Base-by-base conservation (phyloP, 352 stramenopile genomes). In the Phytophthora hibernalis region DNA sequence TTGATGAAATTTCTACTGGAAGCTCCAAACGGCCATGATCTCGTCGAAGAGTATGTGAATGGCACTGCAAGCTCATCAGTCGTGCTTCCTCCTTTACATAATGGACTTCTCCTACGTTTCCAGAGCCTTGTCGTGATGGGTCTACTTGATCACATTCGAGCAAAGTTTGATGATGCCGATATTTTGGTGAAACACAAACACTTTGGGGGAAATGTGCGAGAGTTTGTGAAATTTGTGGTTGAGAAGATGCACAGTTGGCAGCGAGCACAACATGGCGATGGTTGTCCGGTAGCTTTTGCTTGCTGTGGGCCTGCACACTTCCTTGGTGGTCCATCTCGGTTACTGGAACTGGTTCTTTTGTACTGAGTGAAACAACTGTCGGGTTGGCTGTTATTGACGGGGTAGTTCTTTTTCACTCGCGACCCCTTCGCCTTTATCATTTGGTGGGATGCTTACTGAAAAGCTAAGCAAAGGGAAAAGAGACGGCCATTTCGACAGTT, bases 241-340 rank as follows among this genome's bases (percentile, higher is more conserved):
- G 54, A 61, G 30, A 89, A 84, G 40, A 91, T 91, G 79, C 80
- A 89, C 21, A 74, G 72, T 30, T 93, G 82, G 84, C 84, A 93
- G 48, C 73, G 77, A 22, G 68, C 84, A 10, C 84, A 93, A 52
- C 77, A 91, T 26, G 81, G 84, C 2, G 81, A 91, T 37, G 76
- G 71, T 6, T 92, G 83, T 35, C 81, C 83, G 13, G 20, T 51
- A 15, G 52, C 62, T 2, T 83, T 90, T 61, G 65, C 54, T 33
- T 91, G 81, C 24, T 90, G 80, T 48, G 74, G 76, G 16, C 70
- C 49, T 57, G 70, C 83, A 15, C 82, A 89, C 56, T 92, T 92
- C 37, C 53, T 70, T 15, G 77, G 70, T 24, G 84, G 84, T 0
- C 82, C 83, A 6, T 77, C 76, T 45, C 60, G 67, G 1, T 53